phyloP scores from a whole-genome alignment of 345 rosid genomes.

The Melaleuca alternifolia region DNA sequence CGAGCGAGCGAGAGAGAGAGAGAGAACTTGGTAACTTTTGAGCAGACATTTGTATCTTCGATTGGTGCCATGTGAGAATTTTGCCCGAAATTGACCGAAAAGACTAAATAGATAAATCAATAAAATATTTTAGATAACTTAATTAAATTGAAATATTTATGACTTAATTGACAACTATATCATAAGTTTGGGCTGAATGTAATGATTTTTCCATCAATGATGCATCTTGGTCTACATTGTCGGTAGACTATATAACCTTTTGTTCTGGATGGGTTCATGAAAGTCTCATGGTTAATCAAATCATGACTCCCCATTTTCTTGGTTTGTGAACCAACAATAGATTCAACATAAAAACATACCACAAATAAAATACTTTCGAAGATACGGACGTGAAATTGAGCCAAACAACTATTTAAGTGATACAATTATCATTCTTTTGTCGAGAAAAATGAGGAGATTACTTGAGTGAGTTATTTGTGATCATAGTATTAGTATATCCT shows the following conservation, averaged over 20 bases:
- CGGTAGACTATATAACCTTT: not conserved
- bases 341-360: too few species aligned
- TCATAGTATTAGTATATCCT: not conserved
- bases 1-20: too few species aligned
- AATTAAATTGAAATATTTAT: too few species aligned
- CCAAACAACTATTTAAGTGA: not conserved
- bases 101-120: too few species aligned
- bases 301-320: not conserved
- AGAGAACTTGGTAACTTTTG: not conserved
- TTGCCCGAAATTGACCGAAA: too few species aligned
- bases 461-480: not conserved
- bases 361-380: not conserved
- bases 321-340: too few species aligned
- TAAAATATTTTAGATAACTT: not conserved
- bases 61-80: too few species aligned
- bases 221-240: not conserved
- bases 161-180: accelerated
- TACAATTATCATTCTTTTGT: not conserved
- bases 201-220: too few species aligned
- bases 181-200: too few species aligned
- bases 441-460: not conserved
- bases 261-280: not conserved
- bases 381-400: not conserved
- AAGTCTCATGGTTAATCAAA: not conserved
- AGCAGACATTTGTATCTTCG: not conserved